Base-by-base conservation (phyloP, 345 rosid genomes). In the Firmiana major region DNA sequence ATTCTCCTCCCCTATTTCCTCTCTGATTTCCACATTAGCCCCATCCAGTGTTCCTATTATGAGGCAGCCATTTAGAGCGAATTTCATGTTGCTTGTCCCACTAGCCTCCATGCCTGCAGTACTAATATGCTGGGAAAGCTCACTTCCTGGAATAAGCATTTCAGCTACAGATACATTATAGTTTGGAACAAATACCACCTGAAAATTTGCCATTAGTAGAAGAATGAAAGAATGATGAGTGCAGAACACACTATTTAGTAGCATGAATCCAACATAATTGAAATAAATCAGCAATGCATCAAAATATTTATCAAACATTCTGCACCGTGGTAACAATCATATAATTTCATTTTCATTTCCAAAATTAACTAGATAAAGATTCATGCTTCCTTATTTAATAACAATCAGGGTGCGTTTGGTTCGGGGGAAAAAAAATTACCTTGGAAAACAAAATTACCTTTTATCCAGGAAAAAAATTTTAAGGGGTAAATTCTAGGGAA, bases 101-200 rank as follows among this genome's bases (percentile, higher is more conserved):
- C 99, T 95, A 67, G 99, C 99, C 86, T 95, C 99, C 99, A 95
- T 95, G 78, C 99, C 99, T 74, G 98, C 98, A 65, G 99, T 95
- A 84, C 99, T 95, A 65, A 95, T 95, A 85, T 95, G 98, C 79
- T 95, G 99, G 42, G 99, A 95, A 49, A 95, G 82, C 84, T 95
- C 99, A 68, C 99, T 93, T 84, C 99, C 99, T 15, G 99, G 99
- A 79, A 95, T 93, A 63, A 95, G 97, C 83, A 90, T 63, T 86
- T 95, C 99, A 16, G 99, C 99, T 43, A 90, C 98, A 19, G 99
- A 89, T 21, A 95, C 98, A 74, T 95, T 95, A 92, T 95, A 95
- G 79, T 95, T 95, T 77, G 98, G 99, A 82, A 95, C 90, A 81
- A 93, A 95, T 55, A 95, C 92, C n/a, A 95, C 97, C 98, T 94